Evolutionary conservation across 306 rosid genomes (phyloP), one percentile per base, ranked within the genome.

Genomic region (Morella rubra): DNA sequence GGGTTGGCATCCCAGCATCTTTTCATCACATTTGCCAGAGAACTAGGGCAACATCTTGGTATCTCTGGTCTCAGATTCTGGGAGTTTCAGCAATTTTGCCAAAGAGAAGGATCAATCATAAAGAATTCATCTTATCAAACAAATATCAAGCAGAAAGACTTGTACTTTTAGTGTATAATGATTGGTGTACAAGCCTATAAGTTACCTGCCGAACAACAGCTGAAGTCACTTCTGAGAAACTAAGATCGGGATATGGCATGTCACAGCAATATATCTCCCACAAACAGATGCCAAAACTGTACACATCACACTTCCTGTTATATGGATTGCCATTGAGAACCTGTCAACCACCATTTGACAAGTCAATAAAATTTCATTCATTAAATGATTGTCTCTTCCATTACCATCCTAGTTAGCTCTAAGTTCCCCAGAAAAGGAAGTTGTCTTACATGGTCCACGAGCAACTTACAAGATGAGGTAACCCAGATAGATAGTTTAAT

Each of bases 201-300:
- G 50, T 68, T 79, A 92, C 99, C 99, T 92, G 97, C 80, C 97
- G 96, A 79, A 95, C 98, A 27, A 95, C 98, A 4, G 98, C 97
- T 27, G 98, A 88, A 67, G 98, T 95, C 50, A 95, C 90, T 82
- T 95, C 98, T 18, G 98, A 88, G 91, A 95, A 95, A 83, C 96
- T 95, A 73, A 95, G 93, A 78, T 95, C 98, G 37, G 97, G 97
- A 76, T 92, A 95, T 64, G 98, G 98, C 98, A 95, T 95, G 92
- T 95, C 98, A 76, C 98, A 95, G 81, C 98, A 95, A 84, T 95
- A 95, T 50, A 79, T 88, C 83, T 95, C 98, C 98, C 98, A 95
- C 67, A 95, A 73, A 81, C 98, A 95, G 83, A 95, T 92, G 54
- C 98, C 97, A 47, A 95, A 95, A 81, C 98, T 95, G 82, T 95